phyloP scores from a whole-genome alignment of 768 basidiomycete species.

The Termitomyces bulborhizus region DNA sequence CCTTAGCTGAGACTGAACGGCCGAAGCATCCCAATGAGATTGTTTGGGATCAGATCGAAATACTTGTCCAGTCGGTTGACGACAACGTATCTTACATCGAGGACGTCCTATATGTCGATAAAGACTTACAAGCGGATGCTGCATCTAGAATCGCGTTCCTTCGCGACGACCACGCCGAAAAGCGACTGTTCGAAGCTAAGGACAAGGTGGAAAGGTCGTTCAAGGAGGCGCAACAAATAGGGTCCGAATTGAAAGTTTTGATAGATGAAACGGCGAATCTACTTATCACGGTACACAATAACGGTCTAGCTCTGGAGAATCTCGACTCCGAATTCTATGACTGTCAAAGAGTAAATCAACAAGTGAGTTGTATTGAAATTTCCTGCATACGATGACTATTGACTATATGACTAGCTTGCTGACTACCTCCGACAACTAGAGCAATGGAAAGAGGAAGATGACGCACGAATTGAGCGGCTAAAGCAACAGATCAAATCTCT shows the following conservation, averaged over 20 bases:
- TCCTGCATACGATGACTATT: neutral
- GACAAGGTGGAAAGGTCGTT: neutral
- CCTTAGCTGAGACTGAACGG: neutral
- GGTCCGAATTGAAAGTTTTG: slow-evolving; percentile 1
- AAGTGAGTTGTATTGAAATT: neutral
- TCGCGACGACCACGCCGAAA: slow-evolving; percentile 1
- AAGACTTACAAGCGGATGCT: slow-evolving; percentile 3
- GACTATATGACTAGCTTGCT: neutral
- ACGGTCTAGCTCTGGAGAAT: neutral
- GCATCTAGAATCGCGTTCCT: neutral
- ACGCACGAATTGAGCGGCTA: slow-evolving; percentile 16
- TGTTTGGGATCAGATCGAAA: slow-evolving; percentile 7
- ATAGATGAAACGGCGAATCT: neutral
- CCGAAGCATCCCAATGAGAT: slow-evolving; percentile 8
- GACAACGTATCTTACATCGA: slow-evolving; percentile 1
- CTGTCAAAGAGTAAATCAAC: neutral
- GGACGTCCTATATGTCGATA: slow-evolving; percentile 5
- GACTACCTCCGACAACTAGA: slow-evolving; percentile 11
- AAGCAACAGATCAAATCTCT: slow-evolving; percentile 20
- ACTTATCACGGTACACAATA: neutral
- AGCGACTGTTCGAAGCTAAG: neutral
- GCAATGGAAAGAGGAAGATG: slow-evolving; percentile 16
- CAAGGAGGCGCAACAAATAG: slow-evolving; percentile 1
- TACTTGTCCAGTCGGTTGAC: slow-evolving; percentile 2
- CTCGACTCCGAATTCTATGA: slow-evolving; percentile 5